These are phyloP conservation scores for Aspergillus carlsbadensis DNA, from an alignment of 495 filamentous ascomycete genomes.

Conservation along the genomic window DNA sequence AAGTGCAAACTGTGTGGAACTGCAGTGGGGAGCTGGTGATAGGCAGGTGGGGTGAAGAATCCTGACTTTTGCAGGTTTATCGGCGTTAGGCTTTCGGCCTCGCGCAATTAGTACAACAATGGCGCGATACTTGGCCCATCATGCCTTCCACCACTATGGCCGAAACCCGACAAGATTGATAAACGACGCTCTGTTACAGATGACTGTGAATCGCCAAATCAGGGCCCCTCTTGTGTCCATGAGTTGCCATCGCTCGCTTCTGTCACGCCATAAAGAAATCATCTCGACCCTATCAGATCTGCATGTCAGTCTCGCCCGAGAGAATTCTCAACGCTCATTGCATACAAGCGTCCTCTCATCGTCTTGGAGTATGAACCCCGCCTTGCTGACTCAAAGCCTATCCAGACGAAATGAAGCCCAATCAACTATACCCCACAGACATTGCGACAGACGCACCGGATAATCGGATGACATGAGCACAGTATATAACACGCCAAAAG, in stretches of 20 bases:
- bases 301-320: not conserved
- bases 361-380: conserved; percentile 5
- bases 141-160: not conserved
- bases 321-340: not conserved
- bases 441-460: conserved; percentile 23
- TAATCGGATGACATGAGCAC: conserved; percentile 14
- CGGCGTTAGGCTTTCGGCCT: conserved; percentile 3
- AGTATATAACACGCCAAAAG: conserved; percentile 19
- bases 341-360: not conserved
- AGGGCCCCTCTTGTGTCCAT: not conserved
- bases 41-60: not conserved
- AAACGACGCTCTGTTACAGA: not conserved
- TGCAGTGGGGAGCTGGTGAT: not conserved
- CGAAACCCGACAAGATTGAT: not conserved
- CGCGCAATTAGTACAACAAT: conserved; percentile 19
- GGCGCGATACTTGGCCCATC: conserved; percentile 22
- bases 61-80: not conserved
- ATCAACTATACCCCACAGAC: conserved; percentile 25
- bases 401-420: not conserved
- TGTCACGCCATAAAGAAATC: conserved; percentile 10
- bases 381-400: conserved; percentile 1
- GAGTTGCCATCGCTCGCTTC: not conserved
- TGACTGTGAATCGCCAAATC: not conserved
- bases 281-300: conserved; percentile 13
- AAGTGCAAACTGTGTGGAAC: no score